These are phyloP conservation scores for Curvularia verruculosa DNA, from an alignment of 2,329 filamentous ascomycete genomes.

Conservation along the genomic window DNA sequence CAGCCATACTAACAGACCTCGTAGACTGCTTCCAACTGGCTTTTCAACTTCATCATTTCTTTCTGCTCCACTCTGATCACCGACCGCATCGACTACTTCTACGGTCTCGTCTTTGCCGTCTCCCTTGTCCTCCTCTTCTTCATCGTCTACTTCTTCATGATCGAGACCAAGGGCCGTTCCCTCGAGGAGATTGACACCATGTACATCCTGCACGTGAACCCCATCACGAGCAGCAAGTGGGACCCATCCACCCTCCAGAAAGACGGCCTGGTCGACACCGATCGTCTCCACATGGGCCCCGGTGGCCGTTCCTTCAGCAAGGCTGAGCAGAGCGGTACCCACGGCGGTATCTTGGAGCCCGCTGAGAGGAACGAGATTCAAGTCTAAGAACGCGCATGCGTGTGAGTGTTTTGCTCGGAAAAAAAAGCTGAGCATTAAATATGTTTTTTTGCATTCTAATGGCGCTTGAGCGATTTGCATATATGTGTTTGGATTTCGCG, in stretches of 20 bases:
- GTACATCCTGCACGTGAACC: constrained; percentile 70
- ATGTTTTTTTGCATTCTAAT: background rate
- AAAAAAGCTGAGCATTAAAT: background rate
- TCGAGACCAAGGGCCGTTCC: constrained; percentile 74
- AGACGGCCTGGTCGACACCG: constrained; percentile 43
- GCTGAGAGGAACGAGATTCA: constrained; percentile 33
- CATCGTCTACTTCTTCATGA: constrained; percentile 79
- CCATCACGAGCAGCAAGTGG: constrained; percentile 67
- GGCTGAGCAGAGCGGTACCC: constrained; percentile 35
- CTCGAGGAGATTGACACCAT: constrained; percentile 79
- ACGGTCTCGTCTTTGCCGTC: constrained; percentile 77
- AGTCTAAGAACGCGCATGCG: constrained; percentile 19
- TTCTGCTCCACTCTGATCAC: constrained; percentile 85
- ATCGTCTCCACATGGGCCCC: constrained; percentile 40
- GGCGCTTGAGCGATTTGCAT: background rate
- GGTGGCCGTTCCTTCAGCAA: constrained; percentile 45
- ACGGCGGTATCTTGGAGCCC: constrained; percentile 29
- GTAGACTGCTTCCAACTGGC: constrained; percentile 50
- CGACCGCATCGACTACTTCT: constrained; percentile 70
- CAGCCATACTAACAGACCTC: background rate
- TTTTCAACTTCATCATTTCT: constrained; percentile 56
- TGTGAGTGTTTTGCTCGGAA: background rate
- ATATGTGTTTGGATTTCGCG: background rate
- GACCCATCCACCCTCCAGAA: constrained; percentile 34
- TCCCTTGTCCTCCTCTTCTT: constrained; percentile 67